Percentiles rank a stretch among this genome's conserved stretches.
Conservation (phyloP, 768 basidiomycete genomes). For the Calocybe cyanea region DNA sequence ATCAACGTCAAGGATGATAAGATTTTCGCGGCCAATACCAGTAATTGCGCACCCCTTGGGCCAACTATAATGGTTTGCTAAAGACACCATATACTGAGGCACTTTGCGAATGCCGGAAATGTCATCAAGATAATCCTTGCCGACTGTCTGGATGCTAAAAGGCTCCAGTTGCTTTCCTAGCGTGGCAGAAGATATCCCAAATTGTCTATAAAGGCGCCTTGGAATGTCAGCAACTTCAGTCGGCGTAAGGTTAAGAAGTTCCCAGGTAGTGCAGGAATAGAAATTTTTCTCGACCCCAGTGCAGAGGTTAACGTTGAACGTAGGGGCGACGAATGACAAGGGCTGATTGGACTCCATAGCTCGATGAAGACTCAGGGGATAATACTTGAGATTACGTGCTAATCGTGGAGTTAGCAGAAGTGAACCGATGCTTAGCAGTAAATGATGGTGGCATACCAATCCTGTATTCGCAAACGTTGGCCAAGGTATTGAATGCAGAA, state of each 20-base stretch:
- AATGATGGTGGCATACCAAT: neutral
- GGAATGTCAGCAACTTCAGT: neutral
- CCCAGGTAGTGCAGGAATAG: neutral
- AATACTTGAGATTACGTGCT: neutral
- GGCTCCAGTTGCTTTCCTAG: neutral
- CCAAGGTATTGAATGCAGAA: neutral
- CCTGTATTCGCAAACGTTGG: neutral
- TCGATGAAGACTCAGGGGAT: neutral
- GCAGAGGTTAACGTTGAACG: neutral
- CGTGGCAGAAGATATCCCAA: neutral
- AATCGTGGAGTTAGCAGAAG: neutral
- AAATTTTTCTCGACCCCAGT: neutral
- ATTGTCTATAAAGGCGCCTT: neutral
- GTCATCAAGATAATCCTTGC: neutral
- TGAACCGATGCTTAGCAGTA: neutral
- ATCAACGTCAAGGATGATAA: neutral
- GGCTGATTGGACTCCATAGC: neutral
- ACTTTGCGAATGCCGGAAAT: neutral
- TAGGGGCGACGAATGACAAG: neutral
- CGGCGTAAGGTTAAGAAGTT: neutral
- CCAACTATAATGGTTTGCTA: neutral
- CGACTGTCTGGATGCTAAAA: neutral
- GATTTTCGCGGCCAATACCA: neutral
- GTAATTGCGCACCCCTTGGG: neutral
- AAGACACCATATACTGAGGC: neutral